phyloP scores from a whole-genome alignment of 495 filamentous ascomycete genomes.

The Aspergillus coremiiformis region DNA sequence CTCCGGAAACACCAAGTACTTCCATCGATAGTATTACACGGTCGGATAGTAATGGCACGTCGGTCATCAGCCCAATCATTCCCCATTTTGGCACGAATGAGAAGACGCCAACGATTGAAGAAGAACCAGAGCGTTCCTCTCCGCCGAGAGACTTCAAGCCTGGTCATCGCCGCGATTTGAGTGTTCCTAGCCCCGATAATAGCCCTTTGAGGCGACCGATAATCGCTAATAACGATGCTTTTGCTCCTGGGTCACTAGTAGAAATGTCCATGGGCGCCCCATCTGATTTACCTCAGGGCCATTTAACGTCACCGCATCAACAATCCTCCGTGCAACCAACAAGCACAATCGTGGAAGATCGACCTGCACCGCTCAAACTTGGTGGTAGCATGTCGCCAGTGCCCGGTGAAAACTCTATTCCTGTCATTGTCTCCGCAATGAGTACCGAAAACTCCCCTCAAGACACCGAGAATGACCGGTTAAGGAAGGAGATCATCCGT shows the following conservation, averaged over 20 bases:
- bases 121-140: conserved; percentile 41
- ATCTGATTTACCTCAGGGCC: conserved; percentile 6
- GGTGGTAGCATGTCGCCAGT: conserved; percentile 15
- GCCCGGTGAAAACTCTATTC: conserved; percentile 17
- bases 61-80: conserved; percentile 64
- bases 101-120: conserved; percentile 50
- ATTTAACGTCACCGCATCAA: conserved; percentile 5
- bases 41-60: conserved; percentile 59
- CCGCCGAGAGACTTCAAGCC: conserved; percentile 38
- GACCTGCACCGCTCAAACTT: conserved; percentile 34
- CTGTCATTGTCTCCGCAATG: conserved; percentile 46
- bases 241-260: conserved; percentile 36
- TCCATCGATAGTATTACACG: conserved; percentile 42
- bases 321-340: conserved; percentile 12
- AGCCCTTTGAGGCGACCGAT: conserved; percentile 54
- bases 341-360: conserved; percentile 33
- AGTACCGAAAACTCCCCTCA: conserved; percentile 50
- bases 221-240: conserved; percentile 34
- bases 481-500: conserved; percentile 74
- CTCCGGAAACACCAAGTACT: conserved; percentile 52
- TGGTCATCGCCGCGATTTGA: conserved; percentile 54
- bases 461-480: conserved; percentile 66
- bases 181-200: conserved; percentile 53
- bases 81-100: conserved; percentile 35
- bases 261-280: conserved; percentile 36